These are phyloP conservation scores for Cryphonectria japonica DNA, from an alignment of 2,329 filamentous ascomycete species.

Conservation along the genomic window DNA sequence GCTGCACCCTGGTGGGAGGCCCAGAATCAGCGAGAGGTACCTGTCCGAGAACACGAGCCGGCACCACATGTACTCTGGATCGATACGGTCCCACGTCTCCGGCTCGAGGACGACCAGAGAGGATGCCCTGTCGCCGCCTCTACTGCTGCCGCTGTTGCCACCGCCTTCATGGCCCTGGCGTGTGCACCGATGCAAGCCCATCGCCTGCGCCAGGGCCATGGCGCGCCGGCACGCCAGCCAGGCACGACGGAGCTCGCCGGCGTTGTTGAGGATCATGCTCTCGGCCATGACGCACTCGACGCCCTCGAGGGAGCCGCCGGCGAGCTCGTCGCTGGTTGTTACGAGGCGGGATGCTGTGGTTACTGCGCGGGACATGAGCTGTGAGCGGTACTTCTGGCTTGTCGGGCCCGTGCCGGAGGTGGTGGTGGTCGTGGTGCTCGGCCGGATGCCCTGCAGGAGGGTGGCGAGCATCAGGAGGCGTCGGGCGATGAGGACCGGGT, in stretches of 20 bases:
- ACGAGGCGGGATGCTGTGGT: conserved; percentile 42
- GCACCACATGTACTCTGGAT: conserved; percentile 49
- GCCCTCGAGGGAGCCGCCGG: conserved; percentile 49
- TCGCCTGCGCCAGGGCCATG: conserved; percentile 38
- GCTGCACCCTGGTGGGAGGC: conserved; percentile 45
- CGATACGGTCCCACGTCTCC: conserved; percentile 35
- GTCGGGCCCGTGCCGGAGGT: not conserved
- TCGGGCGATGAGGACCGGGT: conserved; percentile 42
- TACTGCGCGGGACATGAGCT: conserved; percentile 35
- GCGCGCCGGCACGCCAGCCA: conserved; percentile 52
- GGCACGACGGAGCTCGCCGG: conserved; percentile 49
- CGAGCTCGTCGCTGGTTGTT: conserved; percentile 50
- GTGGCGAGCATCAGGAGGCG: conserved; percentile 39
- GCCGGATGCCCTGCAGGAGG: conserved; percentile 37
- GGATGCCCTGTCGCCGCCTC: not conserved
- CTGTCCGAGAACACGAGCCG: conserved; percentile 50
- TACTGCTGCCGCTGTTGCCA: not conserved
- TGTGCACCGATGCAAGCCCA: conserved; percentile 22
- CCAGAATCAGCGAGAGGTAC: conserved; percentile 52
- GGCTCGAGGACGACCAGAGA: conserved; percentile 34
- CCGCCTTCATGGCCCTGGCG: conserved; percentile 14
- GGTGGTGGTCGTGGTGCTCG: not conserved
- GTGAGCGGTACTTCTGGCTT: conserved; percentile 30
- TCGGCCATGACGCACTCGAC: conserved; percentile 56
- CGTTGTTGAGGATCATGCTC: conserved; percentile 49